Conservation (phyloP, 257 asterid species). For the Lavandula angustifolia region DNA sequence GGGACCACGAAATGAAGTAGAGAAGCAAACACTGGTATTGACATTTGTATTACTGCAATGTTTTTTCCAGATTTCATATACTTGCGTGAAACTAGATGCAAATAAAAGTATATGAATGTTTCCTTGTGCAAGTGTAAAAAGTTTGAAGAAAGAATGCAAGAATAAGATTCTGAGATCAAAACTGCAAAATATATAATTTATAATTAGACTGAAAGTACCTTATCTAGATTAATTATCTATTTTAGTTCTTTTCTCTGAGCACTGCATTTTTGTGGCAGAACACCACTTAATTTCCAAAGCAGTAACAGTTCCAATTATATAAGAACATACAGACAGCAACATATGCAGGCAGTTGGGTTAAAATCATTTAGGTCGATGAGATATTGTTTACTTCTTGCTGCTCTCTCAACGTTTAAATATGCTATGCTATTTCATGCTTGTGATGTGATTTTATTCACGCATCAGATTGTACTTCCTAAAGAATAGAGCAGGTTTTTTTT, state of each 20-base stretch:
- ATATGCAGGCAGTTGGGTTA: background rate
- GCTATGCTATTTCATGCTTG: conserved; percentile 22
- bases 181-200: too few relatives aligned
- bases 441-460: background rate
- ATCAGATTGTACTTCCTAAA: conserved; percentile 7
- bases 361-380: background rate
- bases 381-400: background rate
- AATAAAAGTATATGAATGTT: conserved; percentile 21
- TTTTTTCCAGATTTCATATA: conserved; percentile 18
- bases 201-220: too few relatives aligned
- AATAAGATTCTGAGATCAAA: background rate
- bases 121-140: conserved; percentile 20
- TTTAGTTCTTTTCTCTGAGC: too few relatives aligned
- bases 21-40: conserved; percentile 77
- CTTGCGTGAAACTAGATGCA: conserved; percentile 2
- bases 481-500: background rate
- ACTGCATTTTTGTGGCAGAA: background rate
- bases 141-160: conserved; percentile 14
- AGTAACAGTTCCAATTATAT: conserved; percentile 12
- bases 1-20: conserved; percentile 82
- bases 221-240: too few relatives aligned
- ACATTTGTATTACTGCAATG: conserved; percentile 5
- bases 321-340: background rate
- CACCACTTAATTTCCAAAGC: conserved; percentile 7
- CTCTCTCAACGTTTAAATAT: conserved; percentile 1